Conservation (phyloP, 2,329 filamentous ascomycete genomes). For the Colletotrichum sojae region DNA sequence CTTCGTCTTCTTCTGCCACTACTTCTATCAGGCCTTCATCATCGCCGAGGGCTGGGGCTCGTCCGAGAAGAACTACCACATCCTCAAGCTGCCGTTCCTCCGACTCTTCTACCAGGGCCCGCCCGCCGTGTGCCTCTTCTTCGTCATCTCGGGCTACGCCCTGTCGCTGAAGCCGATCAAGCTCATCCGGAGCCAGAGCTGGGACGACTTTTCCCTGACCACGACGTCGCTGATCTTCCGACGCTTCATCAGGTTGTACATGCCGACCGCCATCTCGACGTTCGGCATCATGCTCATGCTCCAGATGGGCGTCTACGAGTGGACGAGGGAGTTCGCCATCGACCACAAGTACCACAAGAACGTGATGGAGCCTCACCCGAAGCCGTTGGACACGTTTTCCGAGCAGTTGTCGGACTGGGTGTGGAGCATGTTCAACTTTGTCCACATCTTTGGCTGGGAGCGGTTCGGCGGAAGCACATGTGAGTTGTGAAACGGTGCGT, state of each 20-base stretch:
- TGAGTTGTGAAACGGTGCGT: conserved; percentile 44
- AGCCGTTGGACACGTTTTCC: conserved; percentile 52
- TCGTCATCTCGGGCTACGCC: conserved; percentile 74
- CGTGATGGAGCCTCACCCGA: conserved; percentile 63
- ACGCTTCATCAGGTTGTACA: conserved; percentile 65
- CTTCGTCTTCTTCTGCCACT: conserved; percentile 71
- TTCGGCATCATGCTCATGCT: conserved; percentile 61
- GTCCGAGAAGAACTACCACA: conserved; percentile 58
- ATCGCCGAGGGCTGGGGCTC: conserved; percentile 67
- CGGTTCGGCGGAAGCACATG: conserved; percentile 61
- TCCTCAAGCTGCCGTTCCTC: conserved; percentile 68
- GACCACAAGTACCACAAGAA: conserved; percentile 62
- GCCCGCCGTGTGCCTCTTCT: conserved; percentile 73
- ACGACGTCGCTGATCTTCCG: conserved; percentile 67
- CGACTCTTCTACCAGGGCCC: conserved; percentile 69
- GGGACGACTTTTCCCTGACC: conserved; percentile 57
- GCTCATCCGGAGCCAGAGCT: conserved; percentile 56
- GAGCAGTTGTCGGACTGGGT: conserved; percentile 63
- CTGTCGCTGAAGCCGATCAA: conserved; percentile 68
- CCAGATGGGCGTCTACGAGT: conserved; percentile 63
- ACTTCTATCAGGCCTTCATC: conserved; percentile 66
- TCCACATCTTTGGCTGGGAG: conserved; percentile 67
- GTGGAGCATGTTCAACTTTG: conserved; percentile 62
- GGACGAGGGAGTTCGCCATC: conserved; percentile 61
- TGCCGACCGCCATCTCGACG: conserved; percentile 66